phyloP scores from a whole-genome alignment of 2,329 filamentous ascomycete genomes.

The Neurospora crassa region DNA sequence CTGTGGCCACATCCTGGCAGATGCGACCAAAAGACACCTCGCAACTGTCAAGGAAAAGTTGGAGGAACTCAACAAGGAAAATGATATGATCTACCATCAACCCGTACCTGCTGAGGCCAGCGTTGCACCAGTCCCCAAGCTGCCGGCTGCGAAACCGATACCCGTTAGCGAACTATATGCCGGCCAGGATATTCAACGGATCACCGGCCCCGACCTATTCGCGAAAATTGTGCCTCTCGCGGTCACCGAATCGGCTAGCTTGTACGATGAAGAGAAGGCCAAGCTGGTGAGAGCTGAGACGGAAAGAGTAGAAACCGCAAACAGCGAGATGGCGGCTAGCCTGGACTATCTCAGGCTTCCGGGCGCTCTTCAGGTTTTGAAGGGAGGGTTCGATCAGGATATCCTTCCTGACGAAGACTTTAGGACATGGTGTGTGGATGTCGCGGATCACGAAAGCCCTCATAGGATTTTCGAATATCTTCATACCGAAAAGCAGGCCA shows the following conservation, averaged over 20 bases:
- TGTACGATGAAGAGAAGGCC: constrained; percentile 98
- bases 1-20: constrained; percentile 61
- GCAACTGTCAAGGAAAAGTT: constrained; percentile 75
- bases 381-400: constrained; percentile 87
- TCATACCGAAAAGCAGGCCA: constrained; percentile 65
- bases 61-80: constrained; percentile 72
- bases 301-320: constrained; percentile 84
- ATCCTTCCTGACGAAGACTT: constrained; percentile 85
- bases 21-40: constrained; percentile 75
- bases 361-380: constrained; percentile 79
- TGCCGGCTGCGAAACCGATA: constrained; percentile 93
- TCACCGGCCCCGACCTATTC: constrained; percentile 95
- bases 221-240: constrained; percentile 93
- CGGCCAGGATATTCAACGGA: constrained; percentile 91
- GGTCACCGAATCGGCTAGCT: constrained; percentile 89
- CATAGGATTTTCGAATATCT: constrained; percentile 69
- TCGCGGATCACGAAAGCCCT: constrained; percentile 78
- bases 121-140: constrained; percentile 72
- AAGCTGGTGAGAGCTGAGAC: constrained; percentile 90
- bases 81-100: constrained; percentile 98
- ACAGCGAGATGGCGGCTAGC: constrained; percentile 91
- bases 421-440: constrained; percentile 84
- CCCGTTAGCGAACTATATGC: constrained; percentile 95
- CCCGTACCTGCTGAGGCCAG: constrained; percentile 78
- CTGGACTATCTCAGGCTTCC: constrained; percentile 89